These are phyloP conservation scores for Alternaria sp. DNA, from an alignment of 2,329 filamentous ascomycete species.

Conservation along the genomic window DNA sequence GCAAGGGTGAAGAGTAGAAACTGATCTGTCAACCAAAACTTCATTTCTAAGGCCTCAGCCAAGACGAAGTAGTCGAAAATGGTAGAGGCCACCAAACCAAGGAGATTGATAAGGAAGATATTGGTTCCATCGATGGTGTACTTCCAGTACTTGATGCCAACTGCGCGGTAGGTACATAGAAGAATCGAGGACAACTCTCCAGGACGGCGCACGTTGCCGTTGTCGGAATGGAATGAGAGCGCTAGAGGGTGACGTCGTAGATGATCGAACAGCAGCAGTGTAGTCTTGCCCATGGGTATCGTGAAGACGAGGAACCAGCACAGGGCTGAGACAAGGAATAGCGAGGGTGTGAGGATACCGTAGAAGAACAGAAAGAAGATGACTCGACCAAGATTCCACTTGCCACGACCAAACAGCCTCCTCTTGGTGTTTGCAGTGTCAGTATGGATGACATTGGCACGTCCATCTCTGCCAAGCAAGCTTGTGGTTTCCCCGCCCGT, in stretches of 20 bases:
- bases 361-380: constrained; percentile 98
- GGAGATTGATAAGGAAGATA: constrained; percentile 97
- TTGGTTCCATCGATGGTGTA: constrained; percentile 99
- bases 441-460: constrained; percentile 56
- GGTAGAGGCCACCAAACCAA: constrained; percentile 90
- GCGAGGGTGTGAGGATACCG: constrained; percentile 83
- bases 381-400: constrained; percentile 94
- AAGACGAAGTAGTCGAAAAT: constrained; percentile 92
- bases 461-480: constrained; percentile 74
- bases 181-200: constrained; percentile 83
- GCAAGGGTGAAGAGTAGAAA: constrained; percentile 86
- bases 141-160: constrained; percentile 97
- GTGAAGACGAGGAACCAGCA: constrained; percentile 98
- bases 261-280: constrained; percentile 87
- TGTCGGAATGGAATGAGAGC: constrained; percentile 89
- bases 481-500: constrained; percentile 88
- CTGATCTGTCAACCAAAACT: constrained; percentile 78
- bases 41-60: constrained; percentile 70
- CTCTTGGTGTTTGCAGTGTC: constrained; percentile 69
- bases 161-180: constrained; percentile 95
- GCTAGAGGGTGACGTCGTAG: constrained; percentile 91
- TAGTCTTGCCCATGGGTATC: constrained; percentile 98
- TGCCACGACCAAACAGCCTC: constrained; percentile 88
- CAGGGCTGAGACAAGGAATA: constrained; percentile 83
- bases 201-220: constrained; percentile 73